Conservation (phyloP, 805 yeast genomes). For the Suhomyces canberraensis region DNA sequence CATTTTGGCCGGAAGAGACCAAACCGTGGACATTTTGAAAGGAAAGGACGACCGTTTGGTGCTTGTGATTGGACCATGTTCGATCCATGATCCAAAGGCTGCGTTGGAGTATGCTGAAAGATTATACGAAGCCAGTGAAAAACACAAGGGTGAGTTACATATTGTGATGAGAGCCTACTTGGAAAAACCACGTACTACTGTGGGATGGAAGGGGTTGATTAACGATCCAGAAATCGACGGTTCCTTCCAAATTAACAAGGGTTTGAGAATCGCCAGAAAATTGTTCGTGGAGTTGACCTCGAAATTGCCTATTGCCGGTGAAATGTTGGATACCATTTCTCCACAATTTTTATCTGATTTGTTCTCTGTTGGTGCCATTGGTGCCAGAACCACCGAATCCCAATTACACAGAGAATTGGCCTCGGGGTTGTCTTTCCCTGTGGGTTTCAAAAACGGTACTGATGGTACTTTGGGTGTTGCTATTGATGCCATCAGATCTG, state of each 20-base stretch:
- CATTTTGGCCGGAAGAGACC: conserved; percentile 74
- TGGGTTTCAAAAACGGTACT: conserved; percentile 97
- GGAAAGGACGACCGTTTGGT: conserved; percentile 86
- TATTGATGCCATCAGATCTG: conserved; percentile 89
- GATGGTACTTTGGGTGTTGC: conserved; percentile 95
- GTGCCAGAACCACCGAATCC: conserved; percentile 98
- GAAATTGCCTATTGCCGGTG: conserved; percentile 89
- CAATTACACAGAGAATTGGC: conserved; percentile 97
- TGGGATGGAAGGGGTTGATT: conserved; percentile 98
- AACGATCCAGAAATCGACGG: conserved; percentile 96
- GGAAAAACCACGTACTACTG: conserved; percentile 98
- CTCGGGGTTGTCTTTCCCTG: conserved; percentile 95
- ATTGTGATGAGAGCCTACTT: conserved; percentile 97
- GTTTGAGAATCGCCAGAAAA: conserved; percentile 82
- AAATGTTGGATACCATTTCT: conserved; percentile 96
- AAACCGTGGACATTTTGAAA: conserved; percentile 65
- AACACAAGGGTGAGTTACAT: conserved; percentile 69
- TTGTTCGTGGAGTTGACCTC: conserved; percentile 81
- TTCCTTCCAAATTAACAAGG: conserved; percentile 91
- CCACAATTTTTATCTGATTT: conserved; percentile 94
- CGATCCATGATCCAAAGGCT: conserved; percentile 90
- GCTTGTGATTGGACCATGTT: conserved; percentile 94
- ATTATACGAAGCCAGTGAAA: conserved; percentile 55
- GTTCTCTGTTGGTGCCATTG: conserved; percentile 95
- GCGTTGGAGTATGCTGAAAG: conserved; percentile 84